Evolutionary conservation across 768 basidiomycete species (phyloP).

Genomic region (Boletus edulis): DNA sequence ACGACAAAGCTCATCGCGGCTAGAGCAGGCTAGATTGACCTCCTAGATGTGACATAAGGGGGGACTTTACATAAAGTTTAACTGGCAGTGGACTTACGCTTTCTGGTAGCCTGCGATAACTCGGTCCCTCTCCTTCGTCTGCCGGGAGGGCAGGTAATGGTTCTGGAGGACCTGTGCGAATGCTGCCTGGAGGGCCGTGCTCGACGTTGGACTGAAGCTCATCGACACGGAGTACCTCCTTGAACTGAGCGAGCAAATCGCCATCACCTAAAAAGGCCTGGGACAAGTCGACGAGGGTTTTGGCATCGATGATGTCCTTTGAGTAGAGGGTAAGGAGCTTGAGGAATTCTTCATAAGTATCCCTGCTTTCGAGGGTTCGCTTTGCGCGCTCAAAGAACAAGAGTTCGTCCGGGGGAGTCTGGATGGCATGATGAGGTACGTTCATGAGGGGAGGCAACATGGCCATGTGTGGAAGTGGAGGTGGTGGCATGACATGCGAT

Average conservation of each 20-base stretch:
- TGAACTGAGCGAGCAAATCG: conserved; percentile 81
- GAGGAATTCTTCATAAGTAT: conserved; percentile 89
- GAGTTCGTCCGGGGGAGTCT: conserved; percentile 66
- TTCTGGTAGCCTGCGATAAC: conserved; percentile 86
- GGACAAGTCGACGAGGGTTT: conserved; percentile 78
- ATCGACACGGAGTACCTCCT: conserved; percentile 81
- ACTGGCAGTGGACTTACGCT: conserved; percentile 56
- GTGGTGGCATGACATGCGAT: conserved; percentile 30
- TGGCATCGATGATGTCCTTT: conserved; percentile 86
- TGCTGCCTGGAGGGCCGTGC: conserved; percentile 74
- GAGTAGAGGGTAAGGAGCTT: conserved; percentile 90
- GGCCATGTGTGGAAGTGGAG: conserved; percentile 25
- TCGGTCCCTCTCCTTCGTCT: conserved; percentile 87
- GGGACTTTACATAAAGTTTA: not conserved
- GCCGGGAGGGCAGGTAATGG: conserved; percentile 74
- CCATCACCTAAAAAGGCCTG: conserved; percentile 78
- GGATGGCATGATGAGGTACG: conserved; percentile 31
- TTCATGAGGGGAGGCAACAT: conserved; percentile 23
- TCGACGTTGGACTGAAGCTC: conserved; percentile 58
- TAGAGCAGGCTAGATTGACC: conserved; percentile 86
- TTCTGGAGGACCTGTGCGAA: conserved; percentile 73
- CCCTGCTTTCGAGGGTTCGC: conserved; percentile 68
- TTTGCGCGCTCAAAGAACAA: conserved; percentile 95
- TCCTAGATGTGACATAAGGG: conserved; percentile 52
- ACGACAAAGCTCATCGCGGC: conserved; percentile 90